Evolutionary conservation across 345 rosid genomes (phyloP).

Genomic region (Eucalyptus tenuipes): DNA sequence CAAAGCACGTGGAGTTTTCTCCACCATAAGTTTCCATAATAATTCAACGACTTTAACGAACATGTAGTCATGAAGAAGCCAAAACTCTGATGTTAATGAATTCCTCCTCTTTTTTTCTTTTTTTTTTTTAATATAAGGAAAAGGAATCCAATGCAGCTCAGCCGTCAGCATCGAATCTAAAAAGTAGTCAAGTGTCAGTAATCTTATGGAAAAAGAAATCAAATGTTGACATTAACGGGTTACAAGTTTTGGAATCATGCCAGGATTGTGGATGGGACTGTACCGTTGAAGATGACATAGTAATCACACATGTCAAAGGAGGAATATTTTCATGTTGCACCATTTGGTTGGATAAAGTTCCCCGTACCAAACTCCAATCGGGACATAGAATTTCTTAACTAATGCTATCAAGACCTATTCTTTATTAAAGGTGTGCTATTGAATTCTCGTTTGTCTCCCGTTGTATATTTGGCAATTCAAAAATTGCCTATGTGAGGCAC

Average conservation of each 20-base stretch:
- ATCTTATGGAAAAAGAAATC: neutral
- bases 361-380: neutral
- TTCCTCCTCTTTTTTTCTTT: neutral
- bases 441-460: neutral
- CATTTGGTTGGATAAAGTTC: neutral
- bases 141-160: neutral
- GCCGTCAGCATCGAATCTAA: neutral
- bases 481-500: neutral
- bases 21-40: neutral
- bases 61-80: neutral
- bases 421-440: neutral
- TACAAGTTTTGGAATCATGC: neutral
- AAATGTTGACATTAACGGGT: neutral
- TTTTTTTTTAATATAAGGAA: neutral
- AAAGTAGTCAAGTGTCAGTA: neutral
- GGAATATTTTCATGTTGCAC: neutral
- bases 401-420: neutral
- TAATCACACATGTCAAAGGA: neutral
- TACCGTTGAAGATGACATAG: neutral
- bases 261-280: neutral
- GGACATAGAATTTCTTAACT: neutral
- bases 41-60: neutral
- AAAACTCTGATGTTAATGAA: neutral
- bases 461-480: neutral
- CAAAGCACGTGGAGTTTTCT: neutral